Evolutionary conservation across 75 land plant species (phyloP).

Genomic region (Cryptomeria japonica): DNA sequence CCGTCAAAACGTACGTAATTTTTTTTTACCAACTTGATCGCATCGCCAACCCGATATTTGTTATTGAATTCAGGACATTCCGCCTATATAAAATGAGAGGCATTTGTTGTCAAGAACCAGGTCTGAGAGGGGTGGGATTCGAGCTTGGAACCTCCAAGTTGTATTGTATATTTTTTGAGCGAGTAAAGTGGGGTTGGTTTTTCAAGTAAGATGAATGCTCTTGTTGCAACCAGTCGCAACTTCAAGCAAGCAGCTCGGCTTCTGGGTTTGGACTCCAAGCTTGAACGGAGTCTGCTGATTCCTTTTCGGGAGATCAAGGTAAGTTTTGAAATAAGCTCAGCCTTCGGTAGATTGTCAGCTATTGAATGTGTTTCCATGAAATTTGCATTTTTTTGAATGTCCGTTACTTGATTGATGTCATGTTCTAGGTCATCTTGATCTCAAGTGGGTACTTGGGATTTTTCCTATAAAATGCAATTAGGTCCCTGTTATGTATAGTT

Average conservation of each 20-base stretch:
- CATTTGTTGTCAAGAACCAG: background rate
- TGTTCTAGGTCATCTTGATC: background rate
- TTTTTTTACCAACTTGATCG: background rate
- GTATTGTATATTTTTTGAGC: background rate
- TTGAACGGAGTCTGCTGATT: slow-evolving; percentile 78
- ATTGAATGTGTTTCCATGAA: background rate
- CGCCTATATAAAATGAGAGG: background rate
- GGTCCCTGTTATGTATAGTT: background rate
- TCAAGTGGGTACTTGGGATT: background rate
- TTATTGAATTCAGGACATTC: background rate
- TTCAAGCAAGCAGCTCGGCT: slow-evolving; percentile 71
- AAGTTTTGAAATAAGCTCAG: background rate
- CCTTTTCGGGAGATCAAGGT: slow-evolving; percentile 91
- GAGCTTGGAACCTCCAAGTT: background rate
- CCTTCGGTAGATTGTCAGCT: background rate
- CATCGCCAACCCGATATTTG: background rate
- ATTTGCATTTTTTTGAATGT: background rate
- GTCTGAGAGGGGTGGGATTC: background rate
- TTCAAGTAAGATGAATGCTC: slow-evolving; percentile 57
- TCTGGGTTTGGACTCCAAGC: slow-evolving; percentile 76
- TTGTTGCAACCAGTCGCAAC: slow-evolving; percentile 82
- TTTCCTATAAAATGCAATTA: background rate
- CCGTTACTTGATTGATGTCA: background rate
- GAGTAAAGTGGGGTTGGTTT: background rate
- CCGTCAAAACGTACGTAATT: background rate